Conservation (phyloP, 129 eudicot genomes). For the Arctium lappa region DNA sequence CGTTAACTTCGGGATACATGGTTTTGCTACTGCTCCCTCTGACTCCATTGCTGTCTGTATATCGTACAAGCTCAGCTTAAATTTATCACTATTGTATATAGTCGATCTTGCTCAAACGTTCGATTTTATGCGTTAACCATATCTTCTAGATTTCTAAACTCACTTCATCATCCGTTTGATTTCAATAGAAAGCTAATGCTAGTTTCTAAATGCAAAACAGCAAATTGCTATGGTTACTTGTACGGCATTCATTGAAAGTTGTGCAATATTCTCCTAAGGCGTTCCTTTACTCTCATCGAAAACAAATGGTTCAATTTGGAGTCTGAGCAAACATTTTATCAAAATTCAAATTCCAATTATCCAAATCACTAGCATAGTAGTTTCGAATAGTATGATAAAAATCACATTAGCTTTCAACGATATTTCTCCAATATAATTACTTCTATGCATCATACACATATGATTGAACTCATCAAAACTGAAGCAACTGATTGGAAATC, state of each 20-base stretch:
- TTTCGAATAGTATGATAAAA: background rate
- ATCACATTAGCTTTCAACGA: background rate
- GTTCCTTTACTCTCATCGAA: background rate
- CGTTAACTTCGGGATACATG: constrained; percentile 22
- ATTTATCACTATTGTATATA: background rate
- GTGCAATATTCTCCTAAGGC: background rate
- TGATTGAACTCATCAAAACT: background rate
- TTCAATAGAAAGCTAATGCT: background rate
- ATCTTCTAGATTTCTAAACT: background rate
- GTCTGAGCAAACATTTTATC: background rate
- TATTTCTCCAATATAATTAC: background rate
- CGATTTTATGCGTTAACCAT: background rate
- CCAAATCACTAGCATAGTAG: background rate
- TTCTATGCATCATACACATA: background rate
- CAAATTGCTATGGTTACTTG: background rate
- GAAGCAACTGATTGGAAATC: background rate
- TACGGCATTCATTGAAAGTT: background rate
- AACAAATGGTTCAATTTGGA: background rate
- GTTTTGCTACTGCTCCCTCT: constrained; percentile 18
- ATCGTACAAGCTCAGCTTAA: background rate
- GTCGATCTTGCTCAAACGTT: background rate
- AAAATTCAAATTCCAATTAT: background rate
- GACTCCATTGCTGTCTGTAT: constrained; percentile 32
- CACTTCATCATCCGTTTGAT: background rate
- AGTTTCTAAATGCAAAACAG: background rate